Conservation (phyloP, 2,329 filamentous ascomycete genomes). For the Stemphylium lycopersici region DNA sequence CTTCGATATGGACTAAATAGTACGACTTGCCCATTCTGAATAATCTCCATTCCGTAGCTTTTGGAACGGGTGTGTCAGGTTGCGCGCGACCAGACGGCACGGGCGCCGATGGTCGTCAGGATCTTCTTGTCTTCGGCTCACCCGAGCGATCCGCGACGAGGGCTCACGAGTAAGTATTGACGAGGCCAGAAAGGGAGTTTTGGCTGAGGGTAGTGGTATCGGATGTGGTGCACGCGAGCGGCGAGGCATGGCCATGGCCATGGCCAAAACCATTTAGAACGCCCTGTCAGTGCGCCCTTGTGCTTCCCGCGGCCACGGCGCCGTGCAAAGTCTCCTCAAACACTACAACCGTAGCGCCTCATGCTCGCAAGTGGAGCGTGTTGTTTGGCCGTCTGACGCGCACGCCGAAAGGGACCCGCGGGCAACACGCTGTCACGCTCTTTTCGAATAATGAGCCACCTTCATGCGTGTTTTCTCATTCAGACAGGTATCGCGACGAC, state of each 20-base stretch:
- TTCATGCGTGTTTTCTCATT: slow-evolving; percentile 36
- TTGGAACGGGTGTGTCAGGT: slow-evolving; percentile 29
- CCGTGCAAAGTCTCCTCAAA: slow-evolving; percentile 16
- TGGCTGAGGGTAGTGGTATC: background rate
- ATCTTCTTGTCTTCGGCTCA: slow-evolving; percentile 38
- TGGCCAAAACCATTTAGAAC: slow-evolving; percentile 10
- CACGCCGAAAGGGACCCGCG: background rate
- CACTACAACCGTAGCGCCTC: slow-evolving; percentile 12
- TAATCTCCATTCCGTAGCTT: slow-evolving; percentile 12
- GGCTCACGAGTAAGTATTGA: slow-evolving; percentile 32
- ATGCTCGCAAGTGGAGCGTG: slow-evolving; percentile 6
- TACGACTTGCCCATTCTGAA: slow-evolving; percentile 17
- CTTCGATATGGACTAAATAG: slow-evolving; percentile 17
- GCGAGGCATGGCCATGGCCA: slow-evolving; percentile 9
- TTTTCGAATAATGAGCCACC: slow-evolving; percentile 34
- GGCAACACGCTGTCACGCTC: slow-evolving; percentile 10
- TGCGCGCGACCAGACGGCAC: slow-evolving; percentile 34
- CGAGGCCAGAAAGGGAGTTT: slow-evolving; percentile 31
- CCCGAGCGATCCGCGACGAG: slow-evolving; percentile 42
- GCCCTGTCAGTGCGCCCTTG: slow-evolving; percentile 13
- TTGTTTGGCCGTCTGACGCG: slow-evolving; percentile 17
- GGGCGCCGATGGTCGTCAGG: slow-evolving; percentile 36
- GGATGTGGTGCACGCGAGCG: background rate
- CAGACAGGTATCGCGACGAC: slow-evolving; percentile 27
- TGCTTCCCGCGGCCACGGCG: slow-evolving; percentile 9